Conservation (phyloP, 2,329 filamentous ascomycete genomes). For the Diaporthe vexans region DNA sequence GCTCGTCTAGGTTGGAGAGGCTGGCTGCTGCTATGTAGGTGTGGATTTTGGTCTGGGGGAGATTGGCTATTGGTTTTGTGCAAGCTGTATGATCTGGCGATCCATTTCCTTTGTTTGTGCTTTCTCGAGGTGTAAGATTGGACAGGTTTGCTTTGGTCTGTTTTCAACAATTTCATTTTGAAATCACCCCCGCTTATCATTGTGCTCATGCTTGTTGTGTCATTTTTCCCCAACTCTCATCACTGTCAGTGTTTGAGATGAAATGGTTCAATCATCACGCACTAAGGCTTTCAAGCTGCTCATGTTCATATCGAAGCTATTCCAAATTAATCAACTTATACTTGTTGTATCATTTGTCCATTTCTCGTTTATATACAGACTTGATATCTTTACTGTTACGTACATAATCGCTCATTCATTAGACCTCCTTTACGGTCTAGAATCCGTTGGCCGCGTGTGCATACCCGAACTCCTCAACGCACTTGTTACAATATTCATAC, state of each 20-base stretch:
- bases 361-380: background rate
- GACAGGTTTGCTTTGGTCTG: too few species aligned
- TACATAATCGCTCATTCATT: background rate
- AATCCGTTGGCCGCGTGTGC: background rate
- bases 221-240: too few species aligned
- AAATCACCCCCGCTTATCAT: too few species aligned
- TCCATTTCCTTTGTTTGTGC: background rate
- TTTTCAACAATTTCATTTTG: too few species aligned
- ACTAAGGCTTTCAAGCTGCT: too few species aligned
- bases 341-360: background rate
- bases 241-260: too few species aligned
- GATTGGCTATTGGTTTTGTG: background rate
- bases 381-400: background rate
- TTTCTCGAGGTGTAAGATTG: too few species aligned
- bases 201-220: too few species aligned
- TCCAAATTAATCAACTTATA: background rate
- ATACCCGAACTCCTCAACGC: background rate
- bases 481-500: background rate
- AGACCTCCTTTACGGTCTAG: too few species aligned
- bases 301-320: background rate
- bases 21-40: conserved; percentile 10
- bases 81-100: background rate
- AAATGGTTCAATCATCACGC: too few species aligned
- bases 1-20: background rate
- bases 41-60: too few species aligned